Evolutionary conservation across 495 filamentous ascomycete species (phyloP), one percentile per base, ranked within the genome.

Genomic region (Terfezia claveryi): DNA sequence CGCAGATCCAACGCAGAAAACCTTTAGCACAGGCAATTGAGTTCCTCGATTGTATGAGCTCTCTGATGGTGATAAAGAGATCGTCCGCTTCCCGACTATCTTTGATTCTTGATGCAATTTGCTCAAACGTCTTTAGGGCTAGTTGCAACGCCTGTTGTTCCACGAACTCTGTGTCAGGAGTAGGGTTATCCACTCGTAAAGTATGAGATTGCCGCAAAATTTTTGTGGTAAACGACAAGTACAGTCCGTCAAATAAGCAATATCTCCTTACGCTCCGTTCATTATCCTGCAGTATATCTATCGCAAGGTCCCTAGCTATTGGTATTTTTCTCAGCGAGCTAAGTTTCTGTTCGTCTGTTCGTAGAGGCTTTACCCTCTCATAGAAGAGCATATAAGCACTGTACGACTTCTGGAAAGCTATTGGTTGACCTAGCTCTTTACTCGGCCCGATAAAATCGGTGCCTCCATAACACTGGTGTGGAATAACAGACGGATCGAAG

Each of bases 311-410:
- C 2, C 57, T 57, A 1, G 80, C 75, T 23, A 89, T 64, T 0
- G 72, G 61, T 11, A 83, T 69, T 41, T 73, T 76, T 8, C 81
- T 69, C 6, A 80, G 78, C 46, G 68, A 67, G 8, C 67, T 58
- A 46, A 61, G 27, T 41, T 64, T 64, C 6, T 62, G 59, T 6
- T 49, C 51, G 51, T 57, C 61, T 66, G 57, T 44, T 69, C 65
- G 61, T 74, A 71, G 52, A 72, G 69, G 54, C 59, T 76, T 72
- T 55, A 85, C 71, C 11, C 91, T 76, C 64, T 94, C 83, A 63
- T 96, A 99, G 69, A 99, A 95, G 41, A 99, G 74, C 86, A 96
- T 94, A 62, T 99, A 99, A 16, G 88, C 91, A 67, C 82, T 92
- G 70, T 80, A 88, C 8, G 73, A 72, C 64, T 91, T 93, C 54